Percentiles rank a stretch among this genome's conserved stretches.
phyloP scores from a whole-genome alignment of 306 rosid species.

The Albizia julibrissin region DNA sequence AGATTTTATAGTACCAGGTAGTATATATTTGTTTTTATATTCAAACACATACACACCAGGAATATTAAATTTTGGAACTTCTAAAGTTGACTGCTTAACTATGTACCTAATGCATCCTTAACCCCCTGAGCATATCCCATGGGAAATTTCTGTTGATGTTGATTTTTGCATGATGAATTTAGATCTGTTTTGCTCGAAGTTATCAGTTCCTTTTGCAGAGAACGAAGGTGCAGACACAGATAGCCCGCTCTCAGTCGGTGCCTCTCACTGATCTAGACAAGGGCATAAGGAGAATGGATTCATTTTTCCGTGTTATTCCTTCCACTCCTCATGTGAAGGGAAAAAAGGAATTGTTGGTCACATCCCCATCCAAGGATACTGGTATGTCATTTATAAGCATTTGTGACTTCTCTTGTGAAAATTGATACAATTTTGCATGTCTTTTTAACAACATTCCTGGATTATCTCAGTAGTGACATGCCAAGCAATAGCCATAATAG shows the following conservation, averaged over 20 bases:
- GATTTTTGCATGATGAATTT: slow-evolving; percentile 19
- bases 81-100: neutral
- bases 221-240: slow-evolving; percentile 50
- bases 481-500: neutral
- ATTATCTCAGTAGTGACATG: neutral
- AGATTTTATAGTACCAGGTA: neutral
- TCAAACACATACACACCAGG: neutral
- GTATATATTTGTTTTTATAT: neutral
- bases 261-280: slow-evolving; percentile 63
- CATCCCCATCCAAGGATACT: slow-evolving; percentile 52
- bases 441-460: slow-evolving; percentile 3
- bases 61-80: neutral
- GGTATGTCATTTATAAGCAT: slow-evolving; percentile 49
- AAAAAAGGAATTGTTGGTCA: slow-evolving; percentile 35
- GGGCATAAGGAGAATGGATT: slow-evolving; percentile 67
- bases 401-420: neutral
- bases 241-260: slow-evolving; percentile 86
- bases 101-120: slow-evolving; percentile 13
- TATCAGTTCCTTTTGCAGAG: slow-evolving; percentile 51
- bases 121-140: neutral
- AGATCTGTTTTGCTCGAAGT: slow-evolving; percentile 11
- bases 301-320: slow-evolving; percentile 78
- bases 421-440: neutral
- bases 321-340: slow-evolving; percentile 80
- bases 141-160: slow-evolving; percentile 6